Base-by-base conservation (phyloP, 163 green algal genomes). In the Trebouxiophyceae sp. region DNA sequence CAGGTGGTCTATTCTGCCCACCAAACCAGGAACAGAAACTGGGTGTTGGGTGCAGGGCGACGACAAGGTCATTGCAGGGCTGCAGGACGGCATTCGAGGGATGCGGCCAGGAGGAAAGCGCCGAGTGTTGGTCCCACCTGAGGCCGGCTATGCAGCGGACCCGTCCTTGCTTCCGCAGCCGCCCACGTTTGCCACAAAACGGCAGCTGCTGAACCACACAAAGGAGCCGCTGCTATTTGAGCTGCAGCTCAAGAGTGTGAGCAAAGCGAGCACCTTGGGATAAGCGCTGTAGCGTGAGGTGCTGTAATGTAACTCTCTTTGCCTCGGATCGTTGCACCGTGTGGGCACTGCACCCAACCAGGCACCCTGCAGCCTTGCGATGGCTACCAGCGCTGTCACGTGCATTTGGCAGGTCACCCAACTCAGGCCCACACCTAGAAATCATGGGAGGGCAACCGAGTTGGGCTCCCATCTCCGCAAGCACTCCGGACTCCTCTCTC, bases 191-290 rank as follows among this genome's bases (percentile, higher is more conserved):
- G 86, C 77, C 1, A 88, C 85, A 16, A 75, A 86, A 64, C 72
- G 88, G 5, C 88, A 95, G 75, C 75, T 95, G 27, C 55, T 79
- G 24, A 91, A 84, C 68, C 87, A 95, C 61, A 68, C 60, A 46
- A 74, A 45, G 19, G 88, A 95, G 71, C 77, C 83, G 22, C 73
- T 95, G 60, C 70, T 95, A 31, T 93, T 95, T 75, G 88, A 95
- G 75, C 63, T 93, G 27, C 64, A 90, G 74, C 63, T 95, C 60
- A 16, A n/a, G n/a, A n/a, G n/a, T n/a, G n/a, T n/a, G n/a, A n/a
- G n/a, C n/a, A n/a, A n/a, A n/a, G n/a, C n/a, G n/a, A n/a, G n/a
- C n/a, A n/a, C n/a, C n/a, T n/a, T n/a, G n/a, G n/a, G n/a, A n/a
- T n/a, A n/a, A n/a, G n/a, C n/a, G n/a, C n/a, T n/a, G n/a, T n/a